Conservation (phyloP, 345 rosid species). For the Brassica juncea region DNA sequence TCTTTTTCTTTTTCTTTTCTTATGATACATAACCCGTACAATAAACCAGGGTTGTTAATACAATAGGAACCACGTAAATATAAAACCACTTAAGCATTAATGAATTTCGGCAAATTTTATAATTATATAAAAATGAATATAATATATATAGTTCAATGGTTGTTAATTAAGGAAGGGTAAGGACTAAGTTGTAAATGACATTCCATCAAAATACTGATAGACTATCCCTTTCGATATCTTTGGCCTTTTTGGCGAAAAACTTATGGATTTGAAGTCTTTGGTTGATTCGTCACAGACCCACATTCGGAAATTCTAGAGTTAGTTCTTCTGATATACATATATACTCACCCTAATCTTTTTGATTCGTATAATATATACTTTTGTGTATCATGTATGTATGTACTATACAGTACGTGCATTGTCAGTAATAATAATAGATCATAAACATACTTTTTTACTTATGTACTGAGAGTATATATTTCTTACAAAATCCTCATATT, state of each 20-base stretch:
- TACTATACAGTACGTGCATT: background rate
- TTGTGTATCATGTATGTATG: too few relatives aligned
- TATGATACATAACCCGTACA: too few relatives aligned
- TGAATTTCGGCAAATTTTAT: background rate
- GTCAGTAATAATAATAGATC: background rate
- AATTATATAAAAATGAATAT: too few relatives aligned
- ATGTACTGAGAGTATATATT: background rate
- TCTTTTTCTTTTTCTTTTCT: too few relatives aligned
- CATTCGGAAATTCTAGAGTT: background rate
- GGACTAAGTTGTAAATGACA: background rate
- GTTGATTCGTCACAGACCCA: constrained; percentile 4
- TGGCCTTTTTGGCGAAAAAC: constrained; percentile 4
- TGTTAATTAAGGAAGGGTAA: background rate
- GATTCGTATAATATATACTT: background rate
- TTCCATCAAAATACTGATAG: constrained; percentile 16
- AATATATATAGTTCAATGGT: background rate
- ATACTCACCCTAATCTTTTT: background rate
- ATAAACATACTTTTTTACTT: background rate
- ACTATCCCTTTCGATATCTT: constrained; percentile 23
- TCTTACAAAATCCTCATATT: background rate
- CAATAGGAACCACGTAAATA: too few relatives aligned
- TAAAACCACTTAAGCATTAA: background rate
- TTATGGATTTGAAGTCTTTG: background rate
- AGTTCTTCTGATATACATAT: background rate
- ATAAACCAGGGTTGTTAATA: too few relatives aligned